Conservation (phyloP, 2,329 filamentous ascomycete genomes). For the Nemania serpens region DNA sequence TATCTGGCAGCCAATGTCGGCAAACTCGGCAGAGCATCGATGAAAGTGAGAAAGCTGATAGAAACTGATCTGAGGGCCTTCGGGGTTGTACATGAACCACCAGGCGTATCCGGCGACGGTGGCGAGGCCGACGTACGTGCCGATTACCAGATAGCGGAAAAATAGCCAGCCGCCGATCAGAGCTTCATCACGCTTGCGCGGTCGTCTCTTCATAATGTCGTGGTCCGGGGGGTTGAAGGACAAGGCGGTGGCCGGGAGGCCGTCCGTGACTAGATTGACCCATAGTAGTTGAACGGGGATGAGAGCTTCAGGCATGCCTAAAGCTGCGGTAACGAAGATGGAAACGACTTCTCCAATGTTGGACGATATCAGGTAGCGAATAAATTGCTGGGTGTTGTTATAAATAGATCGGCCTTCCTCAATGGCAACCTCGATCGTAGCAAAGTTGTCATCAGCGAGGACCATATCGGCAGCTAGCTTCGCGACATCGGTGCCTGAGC, state of each 20-base stretch:
- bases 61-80: conserved; percentile 90
- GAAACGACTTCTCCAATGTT: conserved; percentile 99
- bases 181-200: conserved; percentile 88
- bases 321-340: conserved; percentile 94
- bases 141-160: conserved; percentile 96
- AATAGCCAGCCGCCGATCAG: conserved; percentile 96
- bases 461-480: conserved; percentile 99
- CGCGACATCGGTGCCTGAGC: conserved; percentile 93
- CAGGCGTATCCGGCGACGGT: conserved; percentile 98
- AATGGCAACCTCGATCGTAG: conserved; percentile 93
- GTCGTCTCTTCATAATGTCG: conserved; percentile 93
- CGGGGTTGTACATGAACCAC: conserved; percentile 98
- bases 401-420: conserved; percentile 98
- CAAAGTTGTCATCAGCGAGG: conserved; percentile 97
- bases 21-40: conserved; percentile 82
- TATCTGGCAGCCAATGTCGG: conserved; percentile 89
- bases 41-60: conserved; percentile 92
- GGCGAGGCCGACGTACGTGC: conserved; percentile 89
- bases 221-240: conserved; percentile 99
- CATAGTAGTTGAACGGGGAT: conserved; percentile 97
- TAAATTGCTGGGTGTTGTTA: conserved; percentile 99
- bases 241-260: conserved; percentile 91
- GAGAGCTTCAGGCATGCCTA: conserved; percentile 96
- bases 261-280: conserved; percentile 98
- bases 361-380: conserved; percentile 97